A percentile compares a stretch with the other conserved stretches of the same genome.
These are phyloP conservation scores for Phytophthora agathidicida DNA, from an alignment of 352 stramenopile species.

Conservation along the genomic window DNA sequence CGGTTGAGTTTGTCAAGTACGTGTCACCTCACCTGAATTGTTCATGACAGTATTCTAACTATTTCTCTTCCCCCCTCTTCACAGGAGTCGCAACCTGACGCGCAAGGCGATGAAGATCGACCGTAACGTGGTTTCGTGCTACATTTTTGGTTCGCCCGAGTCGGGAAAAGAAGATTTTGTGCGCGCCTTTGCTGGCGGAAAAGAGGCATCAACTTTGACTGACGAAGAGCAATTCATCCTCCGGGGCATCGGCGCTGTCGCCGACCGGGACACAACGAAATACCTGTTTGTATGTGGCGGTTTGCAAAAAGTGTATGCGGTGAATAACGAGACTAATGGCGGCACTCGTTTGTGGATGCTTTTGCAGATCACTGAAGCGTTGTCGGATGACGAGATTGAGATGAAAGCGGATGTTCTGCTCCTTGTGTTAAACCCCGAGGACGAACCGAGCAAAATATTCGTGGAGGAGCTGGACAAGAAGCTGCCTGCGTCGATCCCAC, in stretches of 20 bases:
- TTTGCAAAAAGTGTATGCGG: too few species aligned
- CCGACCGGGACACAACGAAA: constrained; percentile 57
- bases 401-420: constrained; percentile 77
- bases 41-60: not conserved
- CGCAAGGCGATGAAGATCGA: constrained; percentile 64
- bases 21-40: constrained; percentile 12
- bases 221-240: constrained; percentile 51
- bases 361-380: constrained; percentile 70
- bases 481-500: constrained; percentile 57
- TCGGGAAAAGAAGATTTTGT: constrained; percentile 65
- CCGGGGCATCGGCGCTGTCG: constrained; percentile 60
- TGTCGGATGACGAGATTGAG: constrained; percentile 69
- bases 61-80: constrained; percentile 3
- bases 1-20: constrained; percentile 72
- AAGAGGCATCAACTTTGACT: constrained; percentile 20
- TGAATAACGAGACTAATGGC: not conserved
- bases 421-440: constrained; percentile 65
- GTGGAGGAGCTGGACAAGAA: constrained; percentile 65
- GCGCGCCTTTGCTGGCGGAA: constrained; percentile 53
- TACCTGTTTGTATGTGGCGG: constrained; percentile 64
- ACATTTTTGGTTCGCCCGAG: constrained; percentile 55
- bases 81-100: constrained; percentile 61
- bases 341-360: not conserved
- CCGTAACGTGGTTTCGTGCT: constrained; percentile 75
- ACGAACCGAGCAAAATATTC: constrained; percentile 46